Conservation (phyloP, 2,329 filamentous ascomycete species). For the Colletotrichum liriopes region DNA sequence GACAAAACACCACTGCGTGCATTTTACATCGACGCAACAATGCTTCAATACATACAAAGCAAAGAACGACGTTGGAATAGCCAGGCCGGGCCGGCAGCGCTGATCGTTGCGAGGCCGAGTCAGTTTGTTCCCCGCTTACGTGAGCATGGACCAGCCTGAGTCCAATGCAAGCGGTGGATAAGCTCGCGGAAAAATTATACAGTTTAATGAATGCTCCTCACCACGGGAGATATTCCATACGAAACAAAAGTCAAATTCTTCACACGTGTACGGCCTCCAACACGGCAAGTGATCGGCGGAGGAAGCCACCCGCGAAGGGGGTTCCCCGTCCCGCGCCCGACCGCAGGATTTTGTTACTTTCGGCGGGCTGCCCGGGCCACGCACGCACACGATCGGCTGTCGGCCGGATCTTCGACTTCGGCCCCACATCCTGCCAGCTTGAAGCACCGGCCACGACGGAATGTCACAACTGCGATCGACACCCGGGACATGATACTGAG, state of each 20-base stretch:
- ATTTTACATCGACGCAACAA: too few relatives aligned
- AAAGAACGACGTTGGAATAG: not conserved
- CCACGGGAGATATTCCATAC: not conserved
- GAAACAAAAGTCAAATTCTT: not conserved
- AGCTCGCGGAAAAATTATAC: slow-evolving; percentile 10
- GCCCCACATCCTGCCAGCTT: not conserved
- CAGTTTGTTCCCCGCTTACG: not conserved
- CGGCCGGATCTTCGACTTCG: not conserved
- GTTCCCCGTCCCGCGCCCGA: too few relatives aligned
- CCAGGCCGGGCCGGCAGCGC: not conserved
- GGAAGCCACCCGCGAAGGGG: too few relatives aligned
- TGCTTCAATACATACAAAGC: not conserved
- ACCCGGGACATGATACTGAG: not conserved
- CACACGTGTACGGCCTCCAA: not conserved
- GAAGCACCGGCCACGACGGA: not conserved
- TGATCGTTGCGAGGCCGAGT: not conserved
- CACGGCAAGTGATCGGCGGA: slow-evolving; percentile 9
- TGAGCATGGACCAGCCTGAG: not conserved
- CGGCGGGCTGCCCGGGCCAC: not conserved
- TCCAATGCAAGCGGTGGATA: slow-evolving; percentile 14
- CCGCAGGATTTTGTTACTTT: not conserved
- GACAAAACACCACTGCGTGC: not conserved
- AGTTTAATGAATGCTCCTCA: slow-evolving; percentile 7
- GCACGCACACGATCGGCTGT: not conserved
- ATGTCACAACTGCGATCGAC: not conserved